These are phyloP conservation scores for Aegilops bicornis DNA, from an alignment of 176 grass and related monocot species.

Conservation along the genomic window DNA sequence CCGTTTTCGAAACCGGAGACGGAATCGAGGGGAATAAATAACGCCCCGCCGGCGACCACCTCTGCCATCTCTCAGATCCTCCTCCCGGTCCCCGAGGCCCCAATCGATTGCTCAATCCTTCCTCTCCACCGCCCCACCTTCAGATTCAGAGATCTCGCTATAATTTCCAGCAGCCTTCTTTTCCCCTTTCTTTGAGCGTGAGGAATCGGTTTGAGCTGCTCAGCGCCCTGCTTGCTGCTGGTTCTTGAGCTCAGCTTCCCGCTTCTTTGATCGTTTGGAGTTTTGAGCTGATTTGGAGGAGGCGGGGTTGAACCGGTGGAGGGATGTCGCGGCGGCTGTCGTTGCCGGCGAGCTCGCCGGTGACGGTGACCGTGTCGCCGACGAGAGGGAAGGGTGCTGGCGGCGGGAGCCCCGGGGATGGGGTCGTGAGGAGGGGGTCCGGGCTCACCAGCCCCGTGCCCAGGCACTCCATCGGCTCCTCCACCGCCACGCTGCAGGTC, in stretches of 20 bases:
- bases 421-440: constrained; percentile 42
- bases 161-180: neutral
- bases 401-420: constrained; percentile 16
- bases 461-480: constrained; percentile 63
- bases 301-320: neutral
- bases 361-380: constrained; percentile 45
- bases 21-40: constrained; percentile 42
- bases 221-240: neutral
- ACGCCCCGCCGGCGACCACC: neutral
- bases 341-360: constrained; percentile 43
- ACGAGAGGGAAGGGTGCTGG: constrained; percentile 19
- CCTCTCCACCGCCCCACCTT: neutral
- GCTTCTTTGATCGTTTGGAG: neutral
- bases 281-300: neutral
- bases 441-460: constrained; percentile 65
- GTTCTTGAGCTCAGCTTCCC: neutral
- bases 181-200: neutral
- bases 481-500: constrained; percentile 40
- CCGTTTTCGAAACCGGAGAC: constrained; percentile 31
- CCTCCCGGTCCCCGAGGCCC: constrained; percentile 39
- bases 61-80: constrained; percentile 40
- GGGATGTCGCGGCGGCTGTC: constrained; percentile 55
- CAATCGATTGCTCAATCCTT: constrained; percentile 41
- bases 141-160: neutral
- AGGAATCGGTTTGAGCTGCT: neutral